Conservation (phyloP, 2,329 filamentous ascomycete genomes). For the Tolypocladium ophioglossoides region DNA sequence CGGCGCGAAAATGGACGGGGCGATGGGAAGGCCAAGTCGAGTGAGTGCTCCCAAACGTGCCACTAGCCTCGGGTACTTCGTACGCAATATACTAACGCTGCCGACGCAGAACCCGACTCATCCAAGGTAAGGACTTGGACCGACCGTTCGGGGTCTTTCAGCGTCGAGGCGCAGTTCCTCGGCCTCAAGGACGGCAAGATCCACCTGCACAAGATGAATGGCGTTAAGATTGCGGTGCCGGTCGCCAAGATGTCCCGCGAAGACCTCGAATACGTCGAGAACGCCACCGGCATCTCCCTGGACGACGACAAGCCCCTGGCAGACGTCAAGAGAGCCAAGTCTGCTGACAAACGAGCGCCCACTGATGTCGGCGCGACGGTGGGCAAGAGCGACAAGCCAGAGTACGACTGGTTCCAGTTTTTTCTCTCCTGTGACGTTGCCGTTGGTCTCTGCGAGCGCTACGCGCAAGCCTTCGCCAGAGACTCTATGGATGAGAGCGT, state of each 20-base stretch:
- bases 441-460: constrained; percentile 87
- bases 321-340: constrained; percentile 56
- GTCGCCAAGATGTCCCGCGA: constrained; percentile 91
- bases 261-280: constrained; percentile 92
- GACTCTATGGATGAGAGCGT: constrained; percentile 97
- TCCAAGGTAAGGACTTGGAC: constrained; percentile 86
- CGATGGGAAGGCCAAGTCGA: constrained; percentile 54
- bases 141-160: constrained; percentile 90
- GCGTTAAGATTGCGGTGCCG: constrained; percentile 95
- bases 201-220: constrained; percentile 94
- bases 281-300: constrained; percentile 72
- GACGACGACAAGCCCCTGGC: constrained; percentile 92
- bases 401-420: constrained; percentile 99
- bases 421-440: constrained; percentile 89
- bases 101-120: constrained; percentile 63
- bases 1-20: constrained; percentile 55
- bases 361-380: constrained; percentile 49
- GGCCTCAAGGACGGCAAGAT: constrained; percentile 93
- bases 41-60: constrained; percentile 37
- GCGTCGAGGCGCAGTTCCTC: constrained; percentile 92
- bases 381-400: constrained; percentile 50
- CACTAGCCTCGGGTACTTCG: not conserved
- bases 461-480: constrained; percentile 76
- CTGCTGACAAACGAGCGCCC: constrained; percentile 14
- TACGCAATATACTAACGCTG: not conserved